Conservation (phyloP, 306 rosid species). For the Abrus precatorius region DNA sequence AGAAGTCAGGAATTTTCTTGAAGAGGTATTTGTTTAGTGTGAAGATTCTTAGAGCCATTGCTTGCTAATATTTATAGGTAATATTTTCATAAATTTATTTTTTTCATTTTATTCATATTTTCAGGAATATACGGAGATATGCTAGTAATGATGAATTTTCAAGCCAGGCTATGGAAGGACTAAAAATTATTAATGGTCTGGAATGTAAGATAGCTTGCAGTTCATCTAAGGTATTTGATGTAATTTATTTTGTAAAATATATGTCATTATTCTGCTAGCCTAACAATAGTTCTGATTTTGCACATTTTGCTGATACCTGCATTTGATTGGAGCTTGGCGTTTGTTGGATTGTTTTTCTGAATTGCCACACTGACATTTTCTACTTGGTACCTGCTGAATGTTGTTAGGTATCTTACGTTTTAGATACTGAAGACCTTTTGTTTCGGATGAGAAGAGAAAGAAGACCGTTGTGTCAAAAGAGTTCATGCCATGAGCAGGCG, state of each 20-base stretch:
- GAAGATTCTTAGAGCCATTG: conserved; percentile 39
- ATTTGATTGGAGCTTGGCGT: conserved; percentile 14
- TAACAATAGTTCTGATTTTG: not conserved
- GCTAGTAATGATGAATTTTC: conserved; percentile 71
- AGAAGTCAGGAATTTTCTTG: conserved; percentile 82
- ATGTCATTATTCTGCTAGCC: no score
- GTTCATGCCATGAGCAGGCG: conserved; percentile 60
- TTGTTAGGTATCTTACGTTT: conserved; percentile 89
- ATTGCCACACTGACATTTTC: conserved; percentile 21
- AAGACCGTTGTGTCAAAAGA: conserved; percentile 54
- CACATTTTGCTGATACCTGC: conserved; percentile 13
- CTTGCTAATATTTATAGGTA: conserved; percentile 22
- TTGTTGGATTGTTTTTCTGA: conserved; percentile 43
- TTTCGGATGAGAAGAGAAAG: conserved; percentile 70
- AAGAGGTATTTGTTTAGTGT: conserved; percentile 68
- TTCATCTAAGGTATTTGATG: conserved; percentile 79
- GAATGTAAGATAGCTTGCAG: conserved; percentile 98
- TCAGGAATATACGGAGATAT: conserved; percentile 78
- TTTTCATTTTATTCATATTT: conserved; percentile 41
- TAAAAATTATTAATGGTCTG: conserved; percentile 80
- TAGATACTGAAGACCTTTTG: conserved; percentile 94
- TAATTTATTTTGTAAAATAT: no score
- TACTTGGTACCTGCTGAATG: conserved; percentile 47
- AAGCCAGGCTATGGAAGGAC: conserved; percentile 79
- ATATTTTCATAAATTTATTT: conserved; percentile 39